phyloP scores from a whole-genome alignment of 2,329 filamentous ascomycete genomes.

The Microascus cirrosus region DNA sequence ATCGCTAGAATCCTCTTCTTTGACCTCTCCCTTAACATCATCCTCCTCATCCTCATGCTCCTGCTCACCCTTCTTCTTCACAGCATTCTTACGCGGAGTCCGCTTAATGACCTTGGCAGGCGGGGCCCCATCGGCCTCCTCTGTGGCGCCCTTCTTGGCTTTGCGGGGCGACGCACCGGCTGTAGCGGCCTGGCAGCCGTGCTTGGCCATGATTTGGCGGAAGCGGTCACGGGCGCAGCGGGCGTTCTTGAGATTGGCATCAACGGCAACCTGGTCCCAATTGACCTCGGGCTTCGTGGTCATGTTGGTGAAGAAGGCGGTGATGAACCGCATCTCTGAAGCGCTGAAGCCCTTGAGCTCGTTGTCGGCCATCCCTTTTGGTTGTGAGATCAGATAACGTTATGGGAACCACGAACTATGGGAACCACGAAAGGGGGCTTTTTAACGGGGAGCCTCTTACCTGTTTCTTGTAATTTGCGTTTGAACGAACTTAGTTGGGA shows the following conservation, averaged over 20 bases:
- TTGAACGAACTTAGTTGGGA: background rate
- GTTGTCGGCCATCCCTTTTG: background rate
- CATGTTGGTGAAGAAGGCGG: conserved; percentile 27
- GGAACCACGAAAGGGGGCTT: no score
- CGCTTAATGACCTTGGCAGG: conserved; percentile 21
- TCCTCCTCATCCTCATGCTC: conserved; percentile 3
- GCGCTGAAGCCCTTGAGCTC: conserved; percentile 15
- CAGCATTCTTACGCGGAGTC: conserved; percentile 17
- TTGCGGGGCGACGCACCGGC: conserved; percentile 10
- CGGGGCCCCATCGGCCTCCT: conserved; percentile 7
- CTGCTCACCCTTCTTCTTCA: background rate
- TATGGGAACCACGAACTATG: background rate
- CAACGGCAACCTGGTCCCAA: conserved; percentile 24
- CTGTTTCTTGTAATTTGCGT: background rate
- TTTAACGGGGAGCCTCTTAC: background rate
- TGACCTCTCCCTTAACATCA: conserved; percentile 8
- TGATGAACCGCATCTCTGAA: conserved; percentile 14
- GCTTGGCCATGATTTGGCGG: conserved; percentile 25
- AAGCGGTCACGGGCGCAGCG: conserved; percentile 30
- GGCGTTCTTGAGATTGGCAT: conserved; percentile 24
- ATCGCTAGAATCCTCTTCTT: conserved; percentile 5
- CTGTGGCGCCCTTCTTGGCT: conserved; percentile 12
- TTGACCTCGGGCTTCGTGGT: conserved; percentile 26
- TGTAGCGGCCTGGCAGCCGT: conserved; percentile 22
- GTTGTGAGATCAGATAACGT: background rate